Evolutionary conservation across 1,284 basidiomycete species (phyloP).

Genomic region (Apiotrichum siamense): DNA sequence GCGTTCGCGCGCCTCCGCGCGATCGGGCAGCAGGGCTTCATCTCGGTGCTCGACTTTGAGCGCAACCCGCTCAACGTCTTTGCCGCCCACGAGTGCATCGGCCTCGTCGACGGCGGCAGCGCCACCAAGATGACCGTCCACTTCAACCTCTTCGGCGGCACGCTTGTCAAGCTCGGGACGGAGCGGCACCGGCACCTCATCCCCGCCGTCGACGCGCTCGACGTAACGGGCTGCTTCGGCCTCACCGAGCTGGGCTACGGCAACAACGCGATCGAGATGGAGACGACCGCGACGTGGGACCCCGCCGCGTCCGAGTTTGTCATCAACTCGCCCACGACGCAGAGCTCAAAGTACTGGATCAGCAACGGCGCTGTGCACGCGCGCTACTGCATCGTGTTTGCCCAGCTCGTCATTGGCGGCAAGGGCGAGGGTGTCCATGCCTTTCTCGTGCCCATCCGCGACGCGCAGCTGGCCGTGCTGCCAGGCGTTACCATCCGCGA

Average conservation of each 20-base stretch:
- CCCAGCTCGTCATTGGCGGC: slow-evolving; percentile 6
- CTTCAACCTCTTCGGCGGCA: slow-evolving; percentile 15
- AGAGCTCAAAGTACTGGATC: slow-evolving; percentile 15
- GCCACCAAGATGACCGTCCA: slow-evolving; percentile 16
- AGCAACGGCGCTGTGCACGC: slow-evolving; percentile 10
- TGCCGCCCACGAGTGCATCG: slow-evolving; percentile 12
- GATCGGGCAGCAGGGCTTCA: slow-evolving; percentile 1
- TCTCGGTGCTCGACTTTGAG: slow-evolving; percentile 14
- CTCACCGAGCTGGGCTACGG: slow-evolving; percentile 6
- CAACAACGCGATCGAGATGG: slow-evolving; percentile 15
- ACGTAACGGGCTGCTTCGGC: slow-evolving; percentile 9
- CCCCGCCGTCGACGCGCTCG: slow-evolving; percentile 6
- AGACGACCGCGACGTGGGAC: slow-evolving; percentile 12
- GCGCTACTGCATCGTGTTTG: slow-evolving; percentile 12
- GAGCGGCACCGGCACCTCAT: slow-evolving; percentile 12
- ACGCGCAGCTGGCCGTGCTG: slow-evolving; percentile 2
- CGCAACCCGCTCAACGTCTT: slow-evolving; percentile 15
- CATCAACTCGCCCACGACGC: slow-evolving; percentile 7
- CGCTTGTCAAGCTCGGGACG: slow-evolving; percentile 13
- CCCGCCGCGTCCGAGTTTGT: slow-evolving; percentile 5
- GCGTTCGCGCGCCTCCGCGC: slow-evolving; percentile 7
- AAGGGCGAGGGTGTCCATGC: slow-evolving; percentile 11
- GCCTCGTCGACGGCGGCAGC: slow-evolving; percentile 6
- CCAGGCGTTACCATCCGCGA: slow-evolving; percentile 11
- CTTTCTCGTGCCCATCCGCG: slow-evolving; percentile 14